Conservation (phyloP, 345 rosid species). For the Ailanthus altissimus region DNA sequence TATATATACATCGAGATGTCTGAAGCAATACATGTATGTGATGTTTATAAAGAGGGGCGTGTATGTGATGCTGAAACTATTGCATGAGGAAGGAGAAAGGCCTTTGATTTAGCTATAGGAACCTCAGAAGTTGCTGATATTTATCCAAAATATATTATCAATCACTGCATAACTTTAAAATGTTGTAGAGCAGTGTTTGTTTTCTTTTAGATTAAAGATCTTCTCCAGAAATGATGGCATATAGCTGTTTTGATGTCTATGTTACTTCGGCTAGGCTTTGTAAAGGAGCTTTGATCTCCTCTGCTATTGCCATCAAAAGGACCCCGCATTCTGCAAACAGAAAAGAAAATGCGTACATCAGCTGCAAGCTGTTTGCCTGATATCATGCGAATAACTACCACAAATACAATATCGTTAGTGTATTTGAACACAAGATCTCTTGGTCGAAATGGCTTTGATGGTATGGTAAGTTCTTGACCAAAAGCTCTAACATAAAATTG, state of each 20-base stretch:
- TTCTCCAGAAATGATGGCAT: constrained; percentile 34
- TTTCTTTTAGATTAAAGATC: constrained; percentile 23
- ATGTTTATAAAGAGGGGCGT: no score
- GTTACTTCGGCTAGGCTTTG: constrained; percentile 41
- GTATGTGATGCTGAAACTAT: background rate
- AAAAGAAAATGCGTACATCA: background rate
- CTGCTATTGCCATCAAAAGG: constrained; percentile 40
- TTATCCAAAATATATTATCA: background rate
- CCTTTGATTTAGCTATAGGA: background rate
- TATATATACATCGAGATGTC: background rate
- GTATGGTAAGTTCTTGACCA: no score
- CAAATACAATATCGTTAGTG: background rate
- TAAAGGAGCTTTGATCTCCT: constrained; percentile 45
- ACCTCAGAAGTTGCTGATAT: background rate
- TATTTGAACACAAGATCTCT: background rate
- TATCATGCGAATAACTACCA: no score
- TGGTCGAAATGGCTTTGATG: no score
- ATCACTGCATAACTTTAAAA: background rate
- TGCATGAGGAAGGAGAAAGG: background rate
- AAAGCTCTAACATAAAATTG: no score
- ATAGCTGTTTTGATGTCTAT: constrained; percentile 49
- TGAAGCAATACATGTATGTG: background rate
- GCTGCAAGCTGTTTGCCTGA: no score
- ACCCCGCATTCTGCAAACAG: constrained; percentile 53
- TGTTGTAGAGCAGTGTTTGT: background rate